Conservation (phyloP, 2,329 filamentous ascomycete genomes). For the Epichloe hybrida region DNA sequence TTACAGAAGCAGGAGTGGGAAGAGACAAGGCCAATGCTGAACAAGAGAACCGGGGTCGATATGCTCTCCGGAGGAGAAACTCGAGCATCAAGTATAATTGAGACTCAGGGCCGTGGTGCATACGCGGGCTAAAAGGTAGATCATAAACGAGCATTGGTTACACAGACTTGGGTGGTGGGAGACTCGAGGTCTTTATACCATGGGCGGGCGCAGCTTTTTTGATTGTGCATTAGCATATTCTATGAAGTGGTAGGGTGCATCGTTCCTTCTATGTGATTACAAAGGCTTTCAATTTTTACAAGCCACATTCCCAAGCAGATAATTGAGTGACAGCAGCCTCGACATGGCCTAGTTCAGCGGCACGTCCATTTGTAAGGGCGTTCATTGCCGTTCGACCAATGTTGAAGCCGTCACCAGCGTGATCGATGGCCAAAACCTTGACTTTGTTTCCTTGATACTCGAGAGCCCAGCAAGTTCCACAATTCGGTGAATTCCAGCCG, state of each 20-base stretch:
- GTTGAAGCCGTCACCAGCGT: slow-evolving; percentile 37
- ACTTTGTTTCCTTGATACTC: slow-evolving; percentile 37
- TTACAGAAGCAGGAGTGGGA: neutral
- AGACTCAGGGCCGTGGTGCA: too few species aligned
- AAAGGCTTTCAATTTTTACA: slow-evolving; percentile 10
- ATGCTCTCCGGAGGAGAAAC: neutral
- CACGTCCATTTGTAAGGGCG: slow-evolving; percentile 38
- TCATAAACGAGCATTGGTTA: too few species aligned
- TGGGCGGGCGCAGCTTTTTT: too few species aligned
- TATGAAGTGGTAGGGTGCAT: neutral
- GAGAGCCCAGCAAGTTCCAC: slow-evolving; percentile 46
- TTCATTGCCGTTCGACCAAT: slow-evolving; percentile 42
- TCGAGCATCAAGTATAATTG: neutral
- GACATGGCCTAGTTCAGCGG: slow-evolving; percentile 12
- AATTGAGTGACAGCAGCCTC: slow-evolving; percentile 31
- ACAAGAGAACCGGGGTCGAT: neutral
- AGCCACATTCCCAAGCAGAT: slow-evolving; percentile 27
- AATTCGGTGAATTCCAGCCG: slow-evolving; percentile 42
- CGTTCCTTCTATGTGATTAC: neutral
- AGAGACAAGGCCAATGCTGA: neutral
- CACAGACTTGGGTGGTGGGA: too few species aligned
- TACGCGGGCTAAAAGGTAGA: too few species aligned
- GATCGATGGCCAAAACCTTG: slow-evolving; percentile 43
- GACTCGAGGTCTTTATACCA: too few species aligned
- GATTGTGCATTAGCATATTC: neutral